These are phyloP conservation scores for Podila clonocystis DNA, from an alignment of 192 early-diverging fungal genomes.

Conservation along the genomic window DNA sequence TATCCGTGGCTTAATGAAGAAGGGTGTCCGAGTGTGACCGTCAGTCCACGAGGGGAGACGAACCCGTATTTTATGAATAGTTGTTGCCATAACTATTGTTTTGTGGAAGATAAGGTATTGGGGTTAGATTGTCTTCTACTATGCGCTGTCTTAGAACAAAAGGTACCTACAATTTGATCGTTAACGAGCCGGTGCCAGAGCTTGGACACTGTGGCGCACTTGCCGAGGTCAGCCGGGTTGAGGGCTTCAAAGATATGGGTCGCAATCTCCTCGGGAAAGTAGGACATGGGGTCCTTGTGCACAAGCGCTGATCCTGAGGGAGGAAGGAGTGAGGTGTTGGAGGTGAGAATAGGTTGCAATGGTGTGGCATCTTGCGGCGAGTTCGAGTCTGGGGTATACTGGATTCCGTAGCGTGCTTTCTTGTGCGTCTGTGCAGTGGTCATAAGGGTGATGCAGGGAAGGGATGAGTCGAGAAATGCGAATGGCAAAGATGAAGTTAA, in stretches of 20 bases:
- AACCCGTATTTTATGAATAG: constrained; percentile 39
- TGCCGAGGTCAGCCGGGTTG: constrained; percentile 20
- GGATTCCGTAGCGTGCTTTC: too few relatives aligned
- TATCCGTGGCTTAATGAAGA: not conserved
- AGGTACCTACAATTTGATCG: constrained; percentile 40
- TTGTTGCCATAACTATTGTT: constrained; percentile 27
- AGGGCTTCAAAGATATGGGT: constrained; percentile 34
- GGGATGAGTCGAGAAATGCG: too few relatives aligned
- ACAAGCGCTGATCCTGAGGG: too few relatives aligned
- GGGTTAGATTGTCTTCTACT: not conserved
- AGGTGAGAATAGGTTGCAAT: too few relatives aligned
- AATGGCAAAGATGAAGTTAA: too few relatives aligned
- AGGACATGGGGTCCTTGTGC: constrained; percentile 29
- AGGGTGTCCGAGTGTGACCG: not conserved
- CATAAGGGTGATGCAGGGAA: too few relatives aligned
- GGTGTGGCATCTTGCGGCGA: too few relatives aligned
- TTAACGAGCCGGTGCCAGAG: constrained; percentile 48
- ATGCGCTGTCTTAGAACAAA: not conserved
- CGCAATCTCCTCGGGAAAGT: constrained; percentile 44
- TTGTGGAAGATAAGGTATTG: not conserved
- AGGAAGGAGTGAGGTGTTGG: too few relatives aligned
- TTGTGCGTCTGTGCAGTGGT: too few relatives aligned
- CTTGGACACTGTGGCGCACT: constrained; percentile 37
- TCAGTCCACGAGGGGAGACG: constrained; percentile 26
- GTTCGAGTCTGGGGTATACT: too few relatives aligned